Conservation (phyloP, 495 filamentous ascomycete species). For the Podospora bellae-mahoneyi region DNA sequence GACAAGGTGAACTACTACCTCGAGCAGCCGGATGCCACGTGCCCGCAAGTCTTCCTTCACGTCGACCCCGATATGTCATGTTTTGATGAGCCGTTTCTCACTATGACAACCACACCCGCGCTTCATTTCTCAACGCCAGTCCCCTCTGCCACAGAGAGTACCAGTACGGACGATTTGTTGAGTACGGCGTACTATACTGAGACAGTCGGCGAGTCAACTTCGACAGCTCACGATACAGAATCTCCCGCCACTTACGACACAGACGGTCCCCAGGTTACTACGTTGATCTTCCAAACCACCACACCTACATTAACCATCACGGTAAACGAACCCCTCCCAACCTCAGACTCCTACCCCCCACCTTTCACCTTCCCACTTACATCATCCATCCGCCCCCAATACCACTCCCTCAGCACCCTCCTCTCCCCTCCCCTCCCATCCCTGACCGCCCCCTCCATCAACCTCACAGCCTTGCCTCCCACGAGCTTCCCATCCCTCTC, state of each 20-base stretch:
- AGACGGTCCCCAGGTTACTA: too few species aligned
- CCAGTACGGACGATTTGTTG: not conserved
- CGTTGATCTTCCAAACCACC: too few species aligned
- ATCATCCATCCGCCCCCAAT: not conserved
- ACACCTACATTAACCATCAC: too few species aligned
- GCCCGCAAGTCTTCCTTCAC: not conserved
- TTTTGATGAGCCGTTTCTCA: not conserved
- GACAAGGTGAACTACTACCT: conserved; percentile 1
- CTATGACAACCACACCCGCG: not conserved
- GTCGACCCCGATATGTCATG: not conserved
- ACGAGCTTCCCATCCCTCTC: not conserved
- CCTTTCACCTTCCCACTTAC: not conserved
- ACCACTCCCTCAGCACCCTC: not conserved
- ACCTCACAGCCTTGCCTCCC: not conserved
- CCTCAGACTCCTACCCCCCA: not conserved
- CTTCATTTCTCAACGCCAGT: not conserved
- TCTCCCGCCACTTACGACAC: too few species aligned
- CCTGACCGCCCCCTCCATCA: not conserved
- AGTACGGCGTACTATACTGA: not conserved
- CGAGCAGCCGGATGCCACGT: not conserved
- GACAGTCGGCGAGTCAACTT: too few species aligned
- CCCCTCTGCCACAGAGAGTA: not conserved
- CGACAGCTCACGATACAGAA: too few species aligned
- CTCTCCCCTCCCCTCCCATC: not conserved
- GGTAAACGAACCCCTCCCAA: too few species aligned